Evolutionary conservation across 768 basidiomycete species (phyloP).

Genomic region (Lactarius quietus): DNA sequence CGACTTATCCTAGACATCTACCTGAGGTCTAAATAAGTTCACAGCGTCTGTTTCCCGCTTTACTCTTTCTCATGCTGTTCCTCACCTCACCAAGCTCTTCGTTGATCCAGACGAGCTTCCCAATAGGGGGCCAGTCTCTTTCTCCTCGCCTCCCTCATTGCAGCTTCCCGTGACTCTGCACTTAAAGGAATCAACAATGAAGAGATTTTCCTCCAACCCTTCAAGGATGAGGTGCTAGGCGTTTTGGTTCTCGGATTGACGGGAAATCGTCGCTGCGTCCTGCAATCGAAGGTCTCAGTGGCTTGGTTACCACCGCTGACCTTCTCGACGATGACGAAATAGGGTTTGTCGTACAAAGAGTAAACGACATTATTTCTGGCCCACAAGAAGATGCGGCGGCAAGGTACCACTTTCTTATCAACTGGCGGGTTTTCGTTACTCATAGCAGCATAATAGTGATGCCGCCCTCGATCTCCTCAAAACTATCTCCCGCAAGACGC

Average conservation of each 20-base stretch:
- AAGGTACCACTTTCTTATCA: conserved; percentile 38
- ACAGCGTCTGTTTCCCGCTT: conserved; percentile 67
- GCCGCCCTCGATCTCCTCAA: conserved; percentile 60
- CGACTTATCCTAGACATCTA: conserved; percentile 9
- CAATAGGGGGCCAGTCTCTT: conserved; percentile 63
- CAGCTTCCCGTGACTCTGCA: conserved; percentile 47
- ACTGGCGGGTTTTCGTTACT: background rate
- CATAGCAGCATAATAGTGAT: conserved; percentile 46
- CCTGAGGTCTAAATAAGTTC: background rate
- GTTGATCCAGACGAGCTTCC: conserved; percentile 64
- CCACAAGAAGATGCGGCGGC: conserved; percentile 43
- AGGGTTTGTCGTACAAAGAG: conserved; percentile 71
- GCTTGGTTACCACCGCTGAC: conserved; percentile 57
- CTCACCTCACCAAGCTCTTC: conserved; percentile 76
- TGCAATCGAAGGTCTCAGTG: conserved; percentile 63
- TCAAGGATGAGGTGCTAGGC: conserved; percentile 76
- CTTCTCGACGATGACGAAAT: conserved; percentile 72
- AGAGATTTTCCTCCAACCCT: conserved; percentile 42
- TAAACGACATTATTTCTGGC: conserved; percentile 63
- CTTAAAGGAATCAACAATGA: conserved; percentile 18
- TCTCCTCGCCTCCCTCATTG: conserved; percentile 63
- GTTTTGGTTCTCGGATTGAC: conserved; percentile 57
- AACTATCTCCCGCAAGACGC: conserved; percentile 53
- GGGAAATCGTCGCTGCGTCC: conserved; percentile 47
- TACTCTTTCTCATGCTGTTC: conserved; percentile 63